Percentiles rank a stretch among this genome's conserved stretches.
Conservation (phyloP, 495 filamentous ascomycete species). For the Hypoxylon trugodes region DNA sequence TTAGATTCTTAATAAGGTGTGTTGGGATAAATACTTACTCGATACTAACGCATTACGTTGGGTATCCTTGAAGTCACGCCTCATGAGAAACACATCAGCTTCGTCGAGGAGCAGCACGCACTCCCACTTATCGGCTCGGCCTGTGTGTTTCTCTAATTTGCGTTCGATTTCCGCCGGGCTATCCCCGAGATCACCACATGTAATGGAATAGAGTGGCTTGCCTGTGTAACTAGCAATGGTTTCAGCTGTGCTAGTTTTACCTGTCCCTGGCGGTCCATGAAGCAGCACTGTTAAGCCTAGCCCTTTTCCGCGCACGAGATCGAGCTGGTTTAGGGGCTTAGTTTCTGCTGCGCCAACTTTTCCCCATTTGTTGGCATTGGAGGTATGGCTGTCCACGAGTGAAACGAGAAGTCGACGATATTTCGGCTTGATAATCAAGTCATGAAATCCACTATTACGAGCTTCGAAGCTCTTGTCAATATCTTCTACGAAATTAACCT, state of each 20-base stretch:
- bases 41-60: constrained; percentile 9
- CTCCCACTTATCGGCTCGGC: constrained; percentile 13
- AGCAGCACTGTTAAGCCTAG: constrained; percentile 46
- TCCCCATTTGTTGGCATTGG: constrained; percentile 34
- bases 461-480: constrained; percentile 11
- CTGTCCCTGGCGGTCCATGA: constrained; percentile 51
- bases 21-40: constrained; percentile 2
- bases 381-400: constrained; percentile 48
- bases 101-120: constrained; percentile 15
- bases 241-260: constrained; percentile 48
- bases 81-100: constrained; percentile 12
- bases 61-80: constrained; percentile 2
- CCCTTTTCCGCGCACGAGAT: constrained; percentile 10
- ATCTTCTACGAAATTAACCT: constrained; percentile 13
- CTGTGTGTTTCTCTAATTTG: constrained; percentile 3
- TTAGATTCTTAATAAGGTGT: neutral
- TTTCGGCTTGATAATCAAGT: constrained; percentile 44
- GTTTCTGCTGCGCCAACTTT: constrained; percentile 25
- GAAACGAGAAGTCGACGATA: constrained; percentile 47
- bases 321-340: constrained; percentile 34
- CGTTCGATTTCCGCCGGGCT: neutral
- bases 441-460: constrained; percentile 39
- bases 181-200: constrained; percentile 8
- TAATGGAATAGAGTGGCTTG: constrained; percentile 10
- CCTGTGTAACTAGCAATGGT: constrained; percentile 13